Percentiles rank a stretch among this genome's conserved stretches.
phyloP scores from a whole-genome alignment of 129 eudicot species.

The Kitagawia praeruptora region DNA sequence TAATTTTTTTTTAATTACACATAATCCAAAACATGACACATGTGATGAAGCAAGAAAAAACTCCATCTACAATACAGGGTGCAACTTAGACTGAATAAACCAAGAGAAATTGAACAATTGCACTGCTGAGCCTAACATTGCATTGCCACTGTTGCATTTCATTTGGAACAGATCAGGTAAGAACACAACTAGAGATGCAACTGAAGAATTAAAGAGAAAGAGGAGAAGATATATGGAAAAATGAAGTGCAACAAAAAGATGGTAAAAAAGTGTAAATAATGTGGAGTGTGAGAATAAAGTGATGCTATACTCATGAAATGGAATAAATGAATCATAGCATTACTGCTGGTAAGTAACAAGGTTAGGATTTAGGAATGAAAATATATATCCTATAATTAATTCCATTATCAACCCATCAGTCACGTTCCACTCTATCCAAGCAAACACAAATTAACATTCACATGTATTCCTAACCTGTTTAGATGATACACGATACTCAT shows the following conservation, averaged over 20 bases:
- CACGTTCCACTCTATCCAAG: neutral
- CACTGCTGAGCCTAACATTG: neutral
- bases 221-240: neutral
- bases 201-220: neutral
- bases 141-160: neutral
- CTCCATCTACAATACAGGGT: neutral
- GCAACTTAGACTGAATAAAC: neutral
- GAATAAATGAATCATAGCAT: too few relatives aligned
- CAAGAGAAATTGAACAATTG: neutral
- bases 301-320: neutral
- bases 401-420: neutral
- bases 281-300: neutral
- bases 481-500: slow-evolving; percentile 73
- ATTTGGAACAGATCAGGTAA: neutral
- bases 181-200: neutral
- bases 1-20: neutral
- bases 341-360: neutral
- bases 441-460: neutral
- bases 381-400: neutral
- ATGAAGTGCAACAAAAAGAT: neutral
- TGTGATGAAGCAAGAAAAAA: neutral
- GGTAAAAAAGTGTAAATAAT: neutral
- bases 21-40: neutral
- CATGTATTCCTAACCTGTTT: slow-evolving; percentile 53
- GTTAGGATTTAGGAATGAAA: neutral